Base-by-base conservation (phyloP, 257 asterid genomes). In the Solanum sparsipilum region DNA sequence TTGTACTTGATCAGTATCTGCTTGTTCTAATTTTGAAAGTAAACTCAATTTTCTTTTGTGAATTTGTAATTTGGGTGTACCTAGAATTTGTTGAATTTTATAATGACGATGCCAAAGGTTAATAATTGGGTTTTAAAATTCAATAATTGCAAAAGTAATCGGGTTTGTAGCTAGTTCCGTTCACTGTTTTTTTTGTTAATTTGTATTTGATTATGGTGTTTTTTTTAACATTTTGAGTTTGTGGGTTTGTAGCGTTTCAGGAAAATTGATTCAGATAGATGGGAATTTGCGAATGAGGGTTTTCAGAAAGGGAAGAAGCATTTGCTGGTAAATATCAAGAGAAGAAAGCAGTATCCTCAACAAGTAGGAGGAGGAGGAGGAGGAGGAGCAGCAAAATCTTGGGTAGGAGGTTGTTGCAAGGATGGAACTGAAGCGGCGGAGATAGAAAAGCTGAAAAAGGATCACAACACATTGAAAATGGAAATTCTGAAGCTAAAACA, bases 251-350 rank as follows among this genome's bases (percentile, higher is more conserved):
- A 96, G 99, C 88, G 98, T 86, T 97, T 97, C 92, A 91, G 98
- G 91, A 97, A 97, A 92, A 88, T 96, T 9, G 98, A 97, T 86
- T 88, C 99, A 2, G 99, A 94, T 38, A 94, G 95, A 89, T 97
- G 98, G 98, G 98, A 97, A 58, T 97, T 97, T 15, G 98, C 98
- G 0, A 96, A 96, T 32, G 95, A 92, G 72, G 93, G 89, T 7
- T 97, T 97, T 86, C 94, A 88, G 88, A 90, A 89, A 87, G 98
- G 98, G 84, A 93, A 94, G 94, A 96, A 93, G 90, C 93, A 97
- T 88, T 73, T 96, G 92, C 93, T 97, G 44, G 94, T 91, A 89
- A 91, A 92, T 87, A 97, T 97, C 81, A 95, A 93, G 89, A 93
- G 99, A 85, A 90, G 98, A 75, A 95, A 94, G 91, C 96, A 44